These are phyloP conservation scores for Daldinia eschscholtzii DNA, from an alignment of 2,329 filamentous ascomycete genomes.

Conservation along the genomic window DNA sequence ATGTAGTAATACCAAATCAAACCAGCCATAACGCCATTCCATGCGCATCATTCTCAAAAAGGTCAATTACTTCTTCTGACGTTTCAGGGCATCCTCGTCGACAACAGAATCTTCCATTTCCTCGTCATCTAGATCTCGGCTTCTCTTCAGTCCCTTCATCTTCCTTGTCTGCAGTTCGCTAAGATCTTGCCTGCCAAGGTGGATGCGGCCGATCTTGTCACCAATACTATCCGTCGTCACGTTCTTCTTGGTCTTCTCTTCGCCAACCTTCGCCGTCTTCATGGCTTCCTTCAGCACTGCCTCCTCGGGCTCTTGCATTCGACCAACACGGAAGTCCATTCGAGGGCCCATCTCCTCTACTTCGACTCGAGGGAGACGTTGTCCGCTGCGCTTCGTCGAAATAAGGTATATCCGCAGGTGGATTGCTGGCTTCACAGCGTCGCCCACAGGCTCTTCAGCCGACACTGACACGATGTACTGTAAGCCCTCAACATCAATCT, in stretches of 20 bases:
- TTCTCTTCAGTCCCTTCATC: slow-evolving; percentile 98
- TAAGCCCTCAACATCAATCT: slow-evolving; percentile 94
- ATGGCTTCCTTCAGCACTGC: slow-evolving; percentile 89
- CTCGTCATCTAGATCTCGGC: slow-evolving; percentile 71
- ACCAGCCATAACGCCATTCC: slow-evolving; percentile 32
- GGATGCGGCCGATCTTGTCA: slow-evolving; percentile 95
- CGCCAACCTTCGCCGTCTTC: slow-evolving; percentile 81
- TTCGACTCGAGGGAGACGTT: slow-evolving; percentile 89
- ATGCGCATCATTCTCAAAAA: slow-evolving; percentile 14
- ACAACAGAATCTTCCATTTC: slow-evolving; percentile 63
- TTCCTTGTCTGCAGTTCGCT: slow-evolving; percentile 91
- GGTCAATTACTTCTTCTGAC: slow-evolving; percentile 52
- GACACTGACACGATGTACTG: slow-evolving; percentile 89
- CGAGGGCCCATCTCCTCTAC: slow-evolving; percentile 92
- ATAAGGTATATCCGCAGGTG: slow-evolving; percentile 87
- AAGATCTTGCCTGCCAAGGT: slow-evolving; percentile 91
- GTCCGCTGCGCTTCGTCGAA: slow-evolving; percentile 85
- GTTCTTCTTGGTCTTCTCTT: slow-evolving; percentile 95
- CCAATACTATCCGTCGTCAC: slow-evolving; percentile 90
- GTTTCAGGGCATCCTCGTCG: slow-evolving; percentile 58
- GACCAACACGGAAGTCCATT: slow-evolving; percentile 78
- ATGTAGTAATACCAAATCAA: slow-evolving; percentile 23
- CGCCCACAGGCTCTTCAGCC: slow-evolving; percentile 72
- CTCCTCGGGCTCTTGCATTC: slow-evolving; percentile 82
- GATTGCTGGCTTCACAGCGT: slow-evolving; percentile 67